phyloP scores from a whole-genome alignment of 306 rosid species.

The Casuarina glauca region DNA sequence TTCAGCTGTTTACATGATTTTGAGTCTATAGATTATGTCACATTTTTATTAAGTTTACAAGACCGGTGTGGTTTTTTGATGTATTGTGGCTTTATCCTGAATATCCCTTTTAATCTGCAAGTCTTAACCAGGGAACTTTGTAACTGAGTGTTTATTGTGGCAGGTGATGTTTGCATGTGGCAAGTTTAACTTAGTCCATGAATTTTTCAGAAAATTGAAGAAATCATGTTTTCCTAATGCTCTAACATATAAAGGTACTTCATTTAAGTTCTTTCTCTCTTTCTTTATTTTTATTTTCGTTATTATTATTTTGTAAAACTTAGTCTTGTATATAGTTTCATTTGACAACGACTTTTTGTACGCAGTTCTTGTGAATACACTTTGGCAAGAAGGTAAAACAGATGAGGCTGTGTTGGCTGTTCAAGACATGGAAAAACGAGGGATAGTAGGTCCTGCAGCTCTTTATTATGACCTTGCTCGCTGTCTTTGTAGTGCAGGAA shows the following conservation, averaged over 20 bases:
- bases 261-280: constrained; percentile 27
- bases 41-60: neutral
- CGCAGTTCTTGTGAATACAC: constrained; percentile 82
- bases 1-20: neutral
- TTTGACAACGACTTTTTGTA: constrained; percentile 34
- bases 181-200: constrained; percentile 94
- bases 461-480: constrained; percentile 95
- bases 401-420: constrained; percentile 74
- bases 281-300: neutral
- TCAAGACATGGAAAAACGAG: constrained; percentile 81
- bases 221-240: constrained; percentile 77
- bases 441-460: constrained; percentile 93
- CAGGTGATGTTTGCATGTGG: constrained; percentile 94
- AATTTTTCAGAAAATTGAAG: constrained; percentile 81
- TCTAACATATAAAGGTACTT: constrained; percentile 84
- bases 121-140: constrained; percentile 2
- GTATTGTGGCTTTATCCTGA: neutral
- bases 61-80: neutral
- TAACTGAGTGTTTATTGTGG: constrained; percentile 29
- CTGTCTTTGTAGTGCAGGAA: constrained; percentile 89
- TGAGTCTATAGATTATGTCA: neutral
- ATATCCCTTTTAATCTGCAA: constrained; percentile 9
- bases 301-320: neutral
- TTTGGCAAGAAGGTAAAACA: constrained; percentile 80
- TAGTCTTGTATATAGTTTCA: constrained; percentile 14